These are phyloP conservation scores for Auxenochlorella pyrenoidosa DNA, from an alignment of 139 green algal species.

Conservation along the genomic window DNA sequence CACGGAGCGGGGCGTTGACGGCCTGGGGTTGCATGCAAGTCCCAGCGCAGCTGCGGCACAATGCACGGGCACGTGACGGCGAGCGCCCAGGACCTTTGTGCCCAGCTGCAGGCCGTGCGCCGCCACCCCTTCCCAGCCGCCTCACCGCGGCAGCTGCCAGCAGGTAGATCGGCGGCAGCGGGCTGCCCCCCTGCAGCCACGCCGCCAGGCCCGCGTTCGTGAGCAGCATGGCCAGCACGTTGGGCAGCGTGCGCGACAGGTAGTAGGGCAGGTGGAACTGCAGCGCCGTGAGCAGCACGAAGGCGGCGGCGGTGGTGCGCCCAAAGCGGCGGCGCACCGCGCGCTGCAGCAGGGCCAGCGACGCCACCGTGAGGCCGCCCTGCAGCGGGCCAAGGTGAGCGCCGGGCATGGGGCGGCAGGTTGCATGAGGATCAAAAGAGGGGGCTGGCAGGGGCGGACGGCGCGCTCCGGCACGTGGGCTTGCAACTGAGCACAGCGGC, in stretches of 20 bases:
- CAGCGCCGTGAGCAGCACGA: conserved; percentile 54
- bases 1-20: no score
- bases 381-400: not conserved
- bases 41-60: no score
- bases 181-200: conserved; percentile 46
- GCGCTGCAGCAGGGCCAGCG: conserved; percentile 37
- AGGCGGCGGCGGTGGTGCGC: conserved; percentile 3
- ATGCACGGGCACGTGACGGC: no score
- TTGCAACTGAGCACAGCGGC: not conserved
- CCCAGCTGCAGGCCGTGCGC: no score
- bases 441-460: not conserved
- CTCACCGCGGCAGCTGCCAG: conserved; percentile 49
- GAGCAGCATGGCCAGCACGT: conserved; percentile 78
- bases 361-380: conserved; percentile 33
- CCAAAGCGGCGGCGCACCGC: conserved; percentile 35
- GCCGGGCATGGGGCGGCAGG: not conserved
- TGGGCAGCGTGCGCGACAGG: conserved; percentile 77
- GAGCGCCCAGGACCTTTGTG: no score
- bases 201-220: conserved; percentile 54
- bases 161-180: conserved; percentile 37
- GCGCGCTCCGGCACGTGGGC: not conserved
- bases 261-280: conserved; percentile 94
- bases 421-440: not conserved
- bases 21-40: no score
- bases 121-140: not conserved